These are phyloP conservation scores for Raddia distichophylla DNA, from an alignment of 176 grass and related monocot species.

Conservation along the genomic window DNA sequence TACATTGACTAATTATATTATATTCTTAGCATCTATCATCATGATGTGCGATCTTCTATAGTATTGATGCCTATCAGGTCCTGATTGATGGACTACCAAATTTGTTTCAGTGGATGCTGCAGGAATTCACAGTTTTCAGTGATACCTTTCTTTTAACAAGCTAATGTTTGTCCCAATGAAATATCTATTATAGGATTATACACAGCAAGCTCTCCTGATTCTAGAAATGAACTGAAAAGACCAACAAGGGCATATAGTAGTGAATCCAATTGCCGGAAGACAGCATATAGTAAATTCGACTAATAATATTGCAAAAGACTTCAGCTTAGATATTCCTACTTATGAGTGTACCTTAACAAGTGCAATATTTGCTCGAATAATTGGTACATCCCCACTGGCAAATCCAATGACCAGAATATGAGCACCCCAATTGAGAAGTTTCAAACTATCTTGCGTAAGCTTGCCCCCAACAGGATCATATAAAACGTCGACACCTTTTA, in stretches of 20 bases:
- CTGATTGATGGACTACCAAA: constrained; percentile 16
- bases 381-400: constrained; percentile 89
- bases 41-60: constrained; percentile 16
- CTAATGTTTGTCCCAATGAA: background rate
- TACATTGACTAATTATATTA: background rate
- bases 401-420: constrained; percentile 96
- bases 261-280: background rate
- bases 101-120: background rate
- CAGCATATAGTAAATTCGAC: constrained; percentile 7
- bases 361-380: constrained; percentile 82
- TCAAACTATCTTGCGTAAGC: constrained; percentile 87
- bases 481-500: constrained; percentile 90
- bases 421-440: constrained; percentile 94
- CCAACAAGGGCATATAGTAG: background rate
- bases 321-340: background rate
- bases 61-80: background rate
- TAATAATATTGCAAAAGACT: background rate
- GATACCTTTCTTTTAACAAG: background rate
- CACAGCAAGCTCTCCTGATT: background rate
- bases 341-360: constrained; percentile 77
- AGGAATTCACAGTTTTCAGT: constrained; percentile 12
- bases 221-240: constrained; percentile 3
- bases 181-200: background rate
- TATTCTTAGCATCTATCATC: background rate
- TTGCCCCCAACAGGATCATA: constrained; percentile 98